Evolutionary conservation across 768 basidiomycete genomes (phyloP).

Genomic region (Tulasnella sp.): DNA sequence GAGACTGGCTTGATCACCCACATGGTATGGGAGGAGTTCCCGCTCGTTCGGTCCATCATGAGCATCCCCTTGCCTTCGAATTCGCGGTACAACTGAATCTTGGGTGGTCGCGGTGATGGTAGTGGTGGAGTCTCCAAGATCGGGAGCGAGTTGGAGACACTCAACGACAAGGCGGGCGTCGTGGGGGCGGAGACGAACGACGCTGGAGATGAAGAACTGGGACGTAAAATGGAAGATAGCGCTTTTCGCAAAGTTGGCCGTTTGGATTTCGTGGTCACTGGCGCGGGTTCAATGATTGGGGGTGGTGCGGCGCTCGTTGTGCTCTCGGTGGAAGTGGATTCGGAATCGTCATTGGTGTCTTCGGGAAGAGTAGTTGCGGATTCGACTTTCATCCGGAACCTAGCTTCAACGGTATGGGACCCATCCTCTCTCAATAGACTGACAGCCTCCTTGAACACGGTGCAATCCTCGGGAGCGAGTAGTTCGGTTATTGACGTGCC

Average conservation of each 20-base stretch:
- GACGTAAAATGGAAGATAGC: conserved; percentile 17
- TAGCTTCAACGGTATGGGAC: conserved; percentile 85
- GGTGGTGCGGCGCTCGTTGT: conserved; percentile 9
- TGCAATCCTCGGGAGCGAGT: conserved; percentile 66
- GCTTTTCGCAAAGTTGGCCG: conserved; percentile 12
- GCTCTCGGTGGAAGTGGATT: conserved; percentile 2
- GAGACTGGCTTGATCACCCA: conserved; percentile 73
- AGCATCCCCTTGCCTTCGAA: conserved; percentile 99
- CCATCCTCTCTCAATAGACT: conserved; percentile 79
- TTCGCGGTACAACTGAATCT: conserved; percentile 41
- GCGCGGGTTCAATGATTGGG: background rate
- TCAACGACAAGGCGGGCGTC: conserved; percentile 14
- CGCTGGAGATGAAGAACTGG: background rate
- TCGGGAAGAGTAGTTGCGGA: conserved; percentile 27
- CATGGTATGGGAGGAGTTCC: conserved; percentile 89
- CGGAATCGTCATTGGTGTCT: conserved; percentile 36
- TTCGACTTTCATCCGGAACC: conserved; percentile 74
- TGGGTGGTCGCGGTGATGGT: conserved; percentile 23
- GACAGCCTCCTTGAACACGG: conserved; percentile 79
- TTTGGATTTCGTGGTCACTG: background rate
- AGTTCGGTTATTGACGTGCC: conserved; percentile 73
- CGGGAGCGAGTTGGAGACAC: background rate
- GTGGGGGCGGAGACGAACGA: background rate
- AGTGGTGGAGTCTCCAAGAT: background rate
- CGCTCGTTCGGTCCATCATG: conserved; percentile 85